phyloP scores from a whole-genome alignment of 2,329 filamentous ascomycete genomes.

The Sclerotinia nivalis region DNA sequence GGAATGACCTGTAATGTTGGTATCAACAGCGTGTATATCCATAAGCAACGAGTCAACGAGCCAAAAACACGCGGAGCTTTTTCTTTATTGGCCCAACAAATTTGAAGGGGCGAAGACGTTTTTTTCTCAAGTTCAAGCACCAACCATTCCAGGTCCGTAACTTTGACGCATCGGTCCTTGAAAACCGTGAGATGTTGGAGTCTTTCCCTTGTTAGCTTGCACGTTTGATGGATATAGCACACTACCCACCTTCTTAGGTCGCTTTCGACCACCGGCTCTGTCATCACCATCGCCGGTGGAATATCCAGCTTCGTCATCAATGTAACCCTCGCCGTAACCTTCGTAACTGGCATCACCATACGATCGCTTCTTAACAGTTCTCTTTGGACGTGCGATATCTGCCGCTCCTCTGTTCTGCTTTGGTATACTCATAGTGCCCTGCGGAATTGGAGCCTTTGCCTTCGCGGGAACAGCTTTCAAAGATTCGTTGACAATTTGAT shows the following conservation, averaged over 20 bases:
- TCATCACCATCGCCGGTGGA: slow-evolving; percentile 73
- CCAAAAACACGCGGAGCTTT: slow-evolving; percentile 7
- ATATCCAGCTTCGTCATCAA: slow-evolving; percentile 68
- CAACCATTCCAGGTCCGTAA: slow-evolving; percentile 60
- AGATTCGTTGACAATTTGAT: slow-evolving; percentile 25
- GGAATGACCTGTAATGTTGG: slow-evolving; percentile 5
- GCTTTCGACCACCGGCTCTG: slow-evolving; percentile 54
- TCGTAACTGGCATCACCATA: slow-evolving; percentile 75
- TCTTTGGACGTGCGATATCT: slow-evolving; percentile 56
- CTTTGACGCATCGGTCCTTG: slow-evolving; percentile 42
- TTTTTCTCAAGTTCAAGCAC: slow-evolving; percentile 46
- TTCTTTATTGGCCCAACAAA: slow-evolving; percentile 6
- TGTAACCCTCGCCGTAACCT: slow-evolving; percentile 71
- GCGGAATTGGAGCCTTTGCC: slow-evolving; percentile 10
- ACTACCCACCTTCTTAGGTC: slow-evolving; percentile 62
- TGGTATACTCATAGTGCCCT: background rate
- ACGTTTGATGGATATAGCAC: slow-evolving; percentile 28
- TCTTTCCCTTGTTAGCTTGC: slow-evolving; percentile 37
- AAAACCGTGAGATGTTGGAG: slow-evolving; percentile 33
- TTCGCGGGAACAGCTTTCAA: slow-evolving; percentile 28
- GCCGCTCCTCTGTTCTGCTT: slow-evolving; percentile 15
- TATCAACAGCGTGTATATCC: slow-evolving; percentile 19
- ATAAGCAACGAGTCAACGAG: slow-evolving; percentile 20
- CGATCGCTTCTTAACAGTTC: slow-evolving; percentile 70
- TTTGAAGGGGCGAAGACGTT: slow-evolving; percentile 4